Evolutionary conservation across 225 moss, liverwort and hornwort species (phyloP), one percentile per base, ranked within the genome.

Genomic region (Neckera pumila): DNA sequence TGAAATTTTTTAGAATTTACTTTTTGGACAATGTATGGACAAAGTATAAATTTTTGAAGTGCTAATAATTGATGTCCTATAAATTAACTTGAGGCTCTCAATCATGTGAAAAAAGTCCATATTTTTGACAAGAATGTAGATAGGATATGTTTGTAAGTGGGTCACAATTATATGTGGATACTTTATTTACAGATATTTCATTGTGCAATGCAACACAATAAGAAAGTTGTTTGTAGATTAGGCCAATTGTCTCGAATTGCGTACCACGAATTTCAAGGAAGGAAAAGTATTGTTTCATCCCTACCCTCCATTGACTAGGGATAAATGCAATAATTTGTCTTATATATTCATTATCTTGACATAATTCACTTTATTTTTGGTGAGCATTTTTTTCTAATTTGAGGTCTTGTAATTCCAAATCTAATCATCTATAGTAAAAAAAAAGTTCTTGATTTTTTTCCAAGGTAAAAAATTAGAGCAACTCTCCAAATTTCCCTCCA

Each of bases 331-430:
- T 6, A 67, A 19, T 20, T n/a, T 36, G 4, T 67, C 17, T n/a
- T 20, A 66, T 67, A 6, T n/a, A n/a, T n/a, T n/a, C n/a, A n/a
- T n/a, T n/a, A n/a, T 22, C 19, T n/a, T 67, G 12, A 67, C 0
- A 0, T 21, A 67, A 0, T n/a, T 4, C 19, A 12, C 5, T 66
- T 6, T 67, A 22, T 22, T 2, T n/a, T 22, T 22, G 5, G 4
- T 7, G 6, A 67, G 12, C 6, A 11, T 2, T 6, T n/a, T 21
- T 6, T 9, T 4, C 21, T 6, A n/a, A 12, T 20, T 36, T 67
- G n/a, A 21, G 12, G 10, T n/a, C 3, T 11, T n/a, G 11, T 21
- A 3, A 67, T n/a, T n/a, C n/a, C 12, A 21, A n/a, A 67, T 11
- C 20, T 66, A 6, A 11, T 33, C n/a, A n/a, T n/a, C 67, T 21